A percentile compares a stretch with the other conserved stretches of the same genome.
Conservation (phyloP, 176 grass and related monocot genomes). For the Phoenix dactylifera region DNA sequence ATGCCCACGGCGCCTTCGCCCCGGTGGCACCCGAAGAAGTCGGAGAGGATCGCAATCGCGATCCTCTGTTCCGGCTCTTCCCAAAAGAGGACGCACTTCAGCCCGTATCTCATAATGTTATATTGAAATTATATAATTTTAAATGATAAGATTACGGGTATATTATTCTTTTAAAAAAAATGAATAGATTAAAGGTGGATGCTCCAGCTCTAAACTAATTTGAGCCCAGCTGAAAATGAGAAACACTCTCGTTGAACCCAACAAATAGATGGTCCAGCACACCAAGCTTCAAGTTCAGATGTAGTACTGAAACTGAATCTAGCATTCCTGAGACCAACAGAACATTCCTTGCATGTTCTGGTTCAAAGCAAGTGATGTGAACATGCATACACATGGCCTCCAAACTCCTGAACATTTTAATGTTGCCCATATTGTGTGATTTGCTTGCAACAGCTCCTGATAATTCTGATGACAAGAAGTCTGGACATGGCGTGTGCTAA, state of each 20-base stretch:
- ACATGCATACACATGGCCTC: conserved; percentile 71
- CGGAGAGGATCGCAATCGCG: too few species aligned
- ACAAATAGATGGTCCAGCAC: conserved; percentile 62
- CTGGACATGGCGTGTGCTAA: not conserved
- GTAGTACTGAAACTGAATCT: conserved; percentile 49
- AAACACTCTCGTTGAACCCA: conserved; percentile 43
- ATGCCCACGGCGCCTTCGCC: too few species aligned
- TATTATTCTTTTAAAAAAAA: too few species aligned
- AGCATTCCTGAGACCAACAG: conserved; percentile 85
- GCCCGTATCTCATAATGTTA: too few species aligned
- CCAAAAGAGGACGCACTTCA: too few species aligned
- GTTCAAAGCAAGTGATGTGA: conserved; percentile 48
- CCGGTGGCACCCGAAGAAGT: too few species aligned
- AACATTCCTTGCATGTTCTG: conserved; percentile 92
- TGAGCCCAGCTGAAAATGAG: not conserved
- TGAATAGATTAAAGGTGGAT: too few species aligned
- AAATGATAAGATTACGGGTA: too few species aligned
- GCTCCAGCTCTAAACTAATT: too few species aligned
- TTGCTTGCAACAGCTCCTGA: conserved; percentile 48
- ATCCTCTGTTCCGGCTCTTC: too few species aligned
- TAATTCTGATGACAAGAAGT: conserved; percentile 35
- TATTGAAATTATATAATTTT: too few species aligned
- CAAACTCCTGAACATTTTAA: conserved; percentile 55
- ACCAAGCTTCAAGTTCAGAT: conserved; percentile 45
- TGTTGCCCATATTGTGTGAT: conserved; percentile 45